Base-by-base conservation (phyloP, 2,329 filamentous ascomycete species). In the Colletotrichum tropicicola region DNA sequence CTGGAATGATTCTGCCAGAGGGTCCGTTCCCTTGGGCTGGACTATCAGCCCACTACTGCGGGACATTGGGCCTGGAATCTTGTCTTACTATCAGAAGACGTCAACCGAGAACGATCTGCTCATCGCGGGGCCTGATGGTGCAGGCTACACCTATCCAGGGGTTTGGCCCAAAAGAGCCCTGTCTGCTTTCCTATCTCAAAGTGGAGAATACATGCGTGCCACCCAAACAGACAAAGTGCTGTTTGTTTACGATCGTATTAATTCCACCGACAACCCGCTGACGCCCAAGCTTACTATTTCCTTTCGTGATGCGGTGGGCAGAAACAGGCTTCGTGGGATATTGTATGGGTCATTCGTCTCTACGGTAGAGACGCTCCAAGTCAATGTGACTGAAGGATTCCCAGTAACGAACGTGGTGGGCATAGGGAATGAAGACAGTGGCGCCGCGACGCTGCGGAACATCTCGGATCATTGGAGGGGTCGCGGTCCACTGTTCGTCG, bases 191-290 rank as follows among this genome's bases (percentile, higher is more conserved):
- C 30, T 54, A 13, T 6, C 15, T 3, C 57, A 60, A 13, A 60
- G 48, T 39, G 48, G 48, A 2, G 48, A 47, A 8, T 60, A 59
- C 13, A 28, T 54, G 10, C 13, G 57, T 3, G 17, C 28, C 4
- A 59, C 57, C 7, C 35, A 53, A 10, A 54, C 57, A 1, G 57
- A 54, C 39, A 44, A 21, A 27, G 48, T 59, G 19, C 19, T 59
- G 19, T 59, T 59, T 25, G 37, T 53, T n/a, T 59, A 59, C 28
- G 57, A 59, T 12, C 57, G 57, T 8, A n/a, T 59, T 21, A 59
- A 59, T 37, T 12, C 57, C 13, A 45, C 48, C 5, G 57, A 53
- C 21, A 39, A 12, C 28, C 57, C 57, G 27, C 37, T 53, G 17
- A 45, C 47, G 5, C 48, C 57, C 1, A 28, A 45, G n/a, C 48